phyloP scores from a whole-genome alignment of 495 filamentous ascomycete species.

The Glarea lozoyensis region DNA sequence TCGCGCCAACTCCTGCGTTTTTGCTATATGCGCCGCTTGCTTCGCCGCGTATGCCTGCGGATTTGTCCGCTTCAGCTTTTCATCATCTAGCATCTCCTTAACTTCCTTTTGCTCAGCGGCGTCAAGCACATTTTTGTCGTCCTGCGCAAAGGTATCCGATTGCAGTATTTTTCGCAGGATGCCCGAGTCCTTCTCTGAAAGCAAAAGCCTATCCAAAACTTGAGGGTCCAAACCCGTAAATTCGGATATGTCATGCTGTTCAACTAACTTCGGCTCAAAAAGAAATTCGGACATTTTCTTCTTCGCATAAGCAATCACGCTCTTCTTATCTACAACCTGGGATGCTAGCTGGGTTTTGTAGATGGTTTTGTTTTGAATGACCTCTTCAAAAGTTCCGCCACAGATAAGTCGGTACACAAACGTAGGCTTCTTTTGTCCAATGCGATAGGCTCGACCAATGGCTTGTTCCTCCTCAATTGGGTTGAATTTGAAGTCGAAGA shows the following conservation, averaged over 20 bases:
- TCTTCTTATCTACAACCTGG: slow-evolving; percentile 78
- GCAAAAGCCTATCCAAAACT: slow-evolving; percentile 63
- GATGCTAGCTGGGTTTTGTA: slow-evolving; percentile 76
- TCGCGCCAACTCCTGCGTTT: too few species aligned
- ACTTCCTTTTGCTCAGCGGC: slow-evolving; percentile 44
- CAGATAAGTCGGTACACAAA: slow-evolving; percentile 80
- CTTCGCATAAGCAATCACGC: slow-evolving; percentile 47
- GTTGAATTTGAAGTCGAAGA: slow-evolving; percentile 78
- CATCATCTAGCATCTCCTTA: slow-evolving; percentile 31
- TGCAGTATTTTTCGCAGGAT: slow-evolving; percentile 45
- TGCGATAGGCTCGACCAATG: slow-evolving; percentile 76
- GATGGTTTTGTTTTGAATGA: slow-evolving; percentile 57
- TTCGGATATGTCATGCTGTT: slow-evolving; percentile 39
- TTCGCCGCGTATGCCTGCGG: slow-evolving; percentile 26
- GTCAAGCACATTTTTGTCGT: slow-evolving; percentile 47
- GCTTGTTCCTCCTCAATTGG: slow-evolving; percentile 82
- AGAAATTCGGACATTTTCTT: slow-evolving; percentile 45
- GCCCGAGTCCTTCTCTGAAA: slow-evolving; percentile 13
- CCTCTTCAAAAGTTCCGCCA: slow-evolving; percentile 72
- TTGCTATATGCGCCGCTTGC: too few species aligned
- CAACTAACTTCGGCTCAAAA: slow-evolving; percentile 41
- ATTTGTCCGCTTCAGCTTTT: slow-evolving; percentile 37
- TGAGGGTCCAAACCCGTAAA: slow-evolving; percentile 53
- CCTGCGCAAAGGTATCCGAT: slow-evolving; percentile 49
- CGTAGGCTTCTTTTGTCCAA: slow-evolving; percentile 76